Percentiles rank a stretch among this genome's conserved stretches.
Evolutionary conservation across 345 rosid genomes (phyloP).

Genomic region (Brassica incana): DNA sequence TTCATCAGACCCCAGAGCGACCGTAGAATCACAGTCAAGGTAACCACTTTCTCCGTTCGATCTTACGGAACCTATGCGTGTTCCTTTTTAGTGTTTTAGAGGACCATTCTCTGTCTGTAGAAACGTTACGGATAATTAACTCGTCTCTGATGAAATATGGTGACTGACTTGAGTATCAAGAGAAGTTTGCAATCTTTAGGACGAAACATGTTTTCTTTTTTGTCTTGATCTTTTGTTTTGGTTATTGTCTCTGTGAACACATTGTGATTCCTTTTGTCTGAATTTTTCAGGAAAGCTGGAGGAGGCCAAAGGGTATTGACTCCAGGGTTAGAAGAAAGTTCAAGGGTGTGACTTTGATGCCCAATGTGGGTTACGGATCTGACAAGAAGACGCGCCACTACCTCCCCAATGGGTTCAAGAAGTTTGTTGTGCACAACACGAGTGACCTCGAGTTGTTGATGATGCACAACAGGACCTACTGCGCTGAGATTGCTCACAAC

Average conservation of each 20-base stretch:
- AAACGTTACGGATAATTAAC: neutral
- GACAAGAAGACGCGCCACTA: conserved; percentile 83
- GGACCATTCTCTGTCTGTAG: neutral
- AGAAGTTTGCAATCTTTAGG: conserved; percentile 4
- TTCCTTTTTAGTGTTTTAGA: neutral
- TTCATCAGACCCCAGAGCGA: conserved; percentile 86
- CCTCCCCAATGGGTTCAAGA: conserved; percentile 87
- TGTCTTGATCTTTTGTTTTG: neutral
- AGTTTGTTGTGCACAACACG: conserved; percentile 72
- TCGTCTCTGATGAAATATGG: conserved; percentile 42
- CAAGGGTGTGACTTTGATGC: conserved; percentile 79
- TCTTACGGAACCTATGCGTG: neutral
- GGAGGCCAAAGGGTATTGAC: conserved; percentile 87
- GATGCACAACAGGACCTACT: conserved; percentile 95
- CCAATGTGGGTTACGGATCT: conserved; percentile 77
- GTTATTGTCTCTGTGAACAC: neutral
- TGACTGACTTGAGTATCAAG: neutral
- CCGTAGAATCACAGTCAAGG: conserved; percentile 77
- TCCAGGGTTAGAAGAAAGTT: conserved; percentile 82
- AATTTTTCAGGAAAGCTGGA: conserved; percentile 61
- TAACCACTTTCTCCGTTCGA: conserved; percentile 11
- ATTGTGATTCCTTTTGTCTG: neutral
- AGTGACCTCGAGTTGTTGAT: conserved; percentile 75
- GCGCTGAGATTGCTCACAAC: conserved; percentile 87
- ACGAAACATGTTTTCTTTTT: neutral